Evolutionary conservation across 352 stramenopile species (phyloP).

Genomic region (Nothophytophthora sp.): DNA sequence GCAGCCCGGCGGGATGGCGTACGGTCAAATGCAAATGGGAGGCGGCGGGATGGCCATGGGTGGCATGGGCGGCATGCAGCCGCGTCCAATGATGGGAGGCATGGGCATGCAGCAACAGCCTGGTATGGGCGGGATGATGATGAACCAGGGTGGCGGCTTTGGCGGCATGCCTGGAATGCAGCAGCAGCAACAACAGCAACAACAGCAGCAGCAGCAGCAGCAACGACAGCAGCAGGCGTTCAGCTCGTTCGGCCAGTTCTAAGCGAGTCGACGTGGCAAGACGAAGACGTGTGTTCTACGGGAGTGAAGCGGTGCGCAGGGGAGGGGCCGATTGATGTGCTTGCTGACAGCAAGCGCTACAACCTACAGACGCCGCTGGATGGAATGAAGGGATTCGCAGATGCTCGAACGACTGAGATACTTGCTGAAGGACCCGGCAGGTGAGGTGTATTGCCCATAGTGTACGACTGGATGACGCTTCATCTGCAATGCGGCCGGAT

Average conservation of each 20-base stretch:
- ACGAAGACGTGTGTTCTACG: no score
- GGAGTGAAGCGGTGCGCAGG: conserved; percentile 16
- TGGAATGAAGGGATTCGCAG: conserved; percentile 8
- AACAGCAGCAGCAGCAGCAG: conserved; percentile 50
- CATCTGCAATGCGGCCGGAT: no score
- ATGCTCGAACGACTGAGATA: conserved; percentile 17
- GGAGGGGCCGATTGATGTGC: background rate
- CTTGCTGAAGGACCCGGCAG: no score
- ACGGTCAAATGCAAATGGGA: conserved; percentile 43
- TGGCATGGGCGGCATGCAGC: conserved; percentile 36
- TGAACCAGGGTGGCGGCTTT: conserved; percentile 58
- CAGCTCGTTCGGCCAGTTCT: conserved; percentile 53
- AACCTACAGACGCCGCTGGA: conserved; percentile 10
- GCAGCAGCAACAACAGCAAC: conserved; percentile 43
- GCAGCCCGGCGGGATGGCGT: conserved; percentile 25
- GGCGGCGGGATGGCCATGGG: conserved; percentile 44
- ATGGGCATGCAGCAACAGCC: conserved; percentile 18
- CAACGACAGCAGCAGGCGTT: conserved; percentile 64
- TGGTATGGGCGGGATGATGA: no score
- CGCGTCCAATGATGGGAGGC: conserved; percentile 3
- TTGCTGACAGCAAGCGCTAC: conserved; percentile 12
- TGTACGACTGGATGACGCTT: no score
- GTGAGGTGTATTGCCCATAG: no score
- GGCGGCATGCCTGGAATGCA: conserved; percentile 47
- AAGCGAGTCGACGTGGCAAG: background rate